These are phyloP conservation scores for Aspergillus jensenii DNA, from an alignment of 2,329 filamentous ascomycete genomes.

Conservation along the genomic window DNA sequence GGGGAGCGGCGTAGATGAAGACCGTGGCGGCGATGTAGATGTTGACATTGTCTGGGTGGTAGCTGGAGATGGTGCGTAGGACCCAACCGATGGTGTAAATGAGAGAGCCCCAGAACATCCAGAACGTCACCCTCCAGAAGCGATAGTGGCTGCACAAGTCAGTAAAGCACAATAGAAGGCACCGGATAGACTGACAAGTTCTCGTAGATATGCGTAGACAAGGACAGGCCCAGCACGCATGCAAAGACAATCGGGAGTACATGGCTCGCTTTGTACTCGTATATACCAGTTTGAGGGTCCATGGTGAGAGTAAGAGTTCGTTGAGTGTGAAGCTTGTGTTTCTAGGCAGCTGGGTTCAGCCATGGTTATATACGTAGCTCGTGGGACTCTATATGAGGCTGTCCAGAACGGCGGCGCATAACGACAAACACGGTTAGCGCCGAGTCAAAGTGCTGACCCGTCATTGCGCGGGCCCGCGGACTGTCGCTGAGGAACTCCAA, in stretches of 20 bases:
- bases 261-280: slow-evolving; percentile 9
- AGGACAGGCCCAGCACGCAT: not conserved
- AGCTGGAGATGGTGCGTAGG: slow-evolving; percentile 9
- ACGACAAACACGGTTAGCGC: not conserved
- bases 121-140: slow-evolving; percentile 13
- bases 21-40: slow-evolving; percentile 10
- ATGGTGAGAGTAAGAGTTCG: not conserved
- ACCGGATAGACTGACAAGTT: slow-evolving; percentile 2
- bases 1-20: slow-evolving; percentile 12
- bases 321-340: not conserved
- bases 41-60: not conserved
- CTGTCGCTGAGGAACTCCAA: not conserved
- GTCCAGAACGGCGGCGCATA: not conserved
- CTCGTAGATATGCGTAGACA: slow-evolving; percentile 3
- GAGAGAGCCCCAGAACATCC: slow-evolving; percentile 10
- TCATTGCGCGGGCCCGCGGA: too few relatives aligned
- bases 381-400: too few relatives aligned
- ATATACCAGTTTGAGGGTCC: slow-evolving; percentile 1
- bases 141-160: slow-evolving; percentile 1
- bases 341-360: not conserved
- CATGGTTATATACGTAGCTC: not conserved
- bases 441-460: not conserved
- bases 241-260: slow-evolving; percentile 13
- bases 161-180: not conserved
- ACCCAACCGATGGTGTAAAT: slow-evolving; percentile 11